A percentile compares a stretch with the other conserved stretches of the same genome.
Conservation (phyloP, 1,139 yeast species). For the Debaryomyces coudertii region DNA sequence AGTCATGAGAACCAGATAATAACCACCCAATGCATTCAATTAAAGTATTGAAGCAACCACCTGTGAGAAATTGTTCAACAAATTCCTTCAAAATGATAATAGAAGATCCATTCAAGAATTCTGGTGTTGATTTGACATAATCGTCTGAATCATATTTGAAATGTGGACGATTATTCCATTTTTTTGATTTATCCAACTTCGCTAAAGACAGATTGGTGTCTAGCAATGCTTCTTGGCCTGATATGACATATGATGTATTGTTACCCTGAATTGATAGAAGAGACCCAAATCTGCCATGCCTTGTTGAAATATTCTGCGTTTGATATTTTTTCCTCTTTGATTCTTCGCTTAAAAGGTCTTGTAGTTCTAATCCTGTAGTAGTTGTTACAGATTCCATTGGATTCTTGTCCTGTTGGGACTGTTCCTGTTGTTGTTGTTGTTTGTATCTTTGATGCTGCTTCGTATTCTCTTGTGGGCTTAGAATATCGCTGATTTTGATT, state of each 20-base stretch:
- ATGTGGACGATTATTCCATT: conserved; percentile 56
- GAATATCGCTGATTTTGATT: conserved; percentile 39
- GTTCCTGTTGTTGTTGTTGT: conserved; percentile 4
- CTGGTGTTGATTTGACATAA: conserved; percentile 29
- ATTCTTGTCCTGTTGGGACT: conserved; percentile 5
- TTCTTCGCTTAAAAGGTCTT: conserved; percentile 62
- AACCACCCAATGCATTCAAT: conserved; percentile 55
- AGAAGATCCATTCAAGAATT: conserved; percentile 36
- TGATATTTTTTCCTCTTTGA: conserved; percentile 52
- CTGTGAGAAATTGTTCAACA: conserved; percentile 56
- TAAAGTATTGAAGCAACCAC: conserved; percentile 76
- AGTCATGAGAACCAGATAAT: conserved; percentile 45
- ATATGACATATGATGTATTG: conserved; percentile 61
- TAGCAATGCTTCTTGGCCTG: conserved; percentile 73
- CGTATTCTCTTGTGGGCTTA: conserved; percentile 9
- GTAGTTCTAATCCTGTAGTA: conserved; percentile 45
- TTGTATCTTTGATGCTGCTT: conserved; percentile 1
- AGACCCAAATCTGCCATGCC: conserved; percentile 94
- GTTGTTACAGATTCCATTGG: conserved; percentile 23
- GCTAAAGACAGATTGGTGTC: conserved; percentile 52
- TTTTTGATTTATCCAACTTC: conserved; percentile 66
- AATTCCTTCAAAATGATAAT: conserved; percentile 48
- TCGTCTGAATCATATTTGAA: conserved; percentile 52
- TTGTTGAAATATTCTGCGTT: conserved; percentile 57
- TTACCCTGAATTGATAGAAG: conserved; percentile 68